Base-by-base conservation (phyloP, 257 asterid species). In the Ehretia macrophylla region DNA sequence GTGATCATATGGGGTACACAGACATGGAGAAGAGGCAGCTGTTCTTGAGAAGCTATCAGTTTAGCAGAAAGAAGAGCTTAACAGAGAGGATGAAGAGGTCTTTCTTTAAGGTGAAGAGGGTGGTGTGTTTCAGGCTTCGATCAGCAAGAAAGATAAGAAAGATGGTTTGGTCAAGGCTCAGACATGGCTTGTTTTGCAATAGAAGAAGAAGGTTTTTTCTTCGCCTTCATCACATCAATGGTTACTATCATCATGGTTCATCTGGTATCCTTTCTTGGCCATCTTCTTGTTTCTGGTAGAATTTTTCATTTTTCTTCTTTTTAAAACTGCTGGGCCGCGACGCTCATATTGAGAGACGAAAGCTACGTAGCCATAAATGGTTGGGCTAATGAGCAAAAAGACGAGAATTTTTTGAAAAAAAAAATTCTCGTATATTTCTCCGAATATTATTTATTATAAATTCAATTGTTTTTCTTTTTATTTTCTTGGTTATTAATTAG, bases 11-110 rank as follows among this genome's bases (percentile, higher is more conserved):
- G 60, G 85, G 77, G 47, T 70, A 73, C 70, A 65, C 69, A 11
- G 94, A 79, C 40, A 56, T 80, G 67, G 94, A 85, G 64, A 90
- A 90, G 69, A 66, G 97, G 74, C 96, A 77, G 72, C 60, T 90
- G 39, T 90, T 90, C 69, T 66, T 90, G 83, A 77, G 95, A 71
- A 90, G 97, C 79, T 90, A 90, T 59, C 95, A 77, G 23, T 90
- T 90, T 47, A 79, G 94, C 20, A 66, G 97, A 70, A 90, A 87
- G 72, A 79, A 71, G 78, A 85, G 81, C 50, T 60, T 83, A 9
- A 18, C 62, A 0, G 86, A 80, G 58, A 83, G 77, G 67, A 72
- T 87, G 16, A 83, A 76, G 58, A 80, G 58, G 22, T 79, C 95
- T 6, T 55, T 79, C 59, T 75, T 78, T 52, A 73, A 84, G 65